Base-by-base conservation (phyloP, 345 rosid species). In the Eutrema japonicum region DNA sequence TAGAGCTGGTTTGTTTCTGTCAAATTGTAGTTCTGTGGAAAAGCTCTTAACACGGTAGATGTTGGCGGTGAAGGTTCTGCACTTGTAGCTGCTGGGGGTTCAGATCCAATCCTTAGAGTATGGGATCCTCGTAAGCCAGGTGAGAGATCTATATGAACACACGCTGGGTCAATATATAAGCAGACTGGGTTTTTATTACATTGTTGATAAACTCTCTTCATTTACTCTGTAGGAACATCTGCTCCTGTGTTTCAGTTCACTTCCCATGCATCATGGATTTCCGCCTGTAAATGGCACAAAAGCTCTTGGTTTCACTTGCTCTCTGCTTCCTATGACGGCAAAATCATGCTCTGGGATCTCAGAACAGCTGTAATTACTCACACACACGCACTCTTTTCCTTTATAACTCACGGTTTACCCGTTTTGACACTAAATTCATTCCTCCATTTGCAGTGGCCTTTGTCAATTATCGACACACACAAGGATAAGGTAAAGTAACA, bases 41-140 rank as follows among this genome's bases (percentile, higher is more conserved):
- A 92, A 77, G 96, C 83, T 72, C 87, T 92, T 46, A 89, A 87
- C 72, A 83, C 94, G 61, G 69, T 92, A 53, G 91, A 90, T 83
- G 79, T 92, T 66, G 98, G 98, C 41, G 98, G 99, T 77, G 99
- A 92, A 85, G 89, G 93, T 64, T 85, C 89, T 49, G 86, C 97
- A 54, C 94, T 96, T 33, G 79, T 96, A 61, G 96, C 99, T 72
- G 98, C 84, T 33, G 96, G 91, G 38, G 95, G 90, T 64, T 96
- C 98, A 74, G 98, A 92, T 55, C 91, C 97, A 32, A 68, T 88
- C 76, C 91, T 96, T 64, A 85, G 99, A 80, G 81, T 96, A 74
- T 96, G 98, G 97, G 99, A 96, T 83, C 96, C 97, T 66, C 91
- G 99, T 54, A 92, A 90, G 81, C 98, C 98, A 82, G 99, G 98